These are phyloP conservation scores for Posidonia oceanica DNA, from an alignment of 116 monocot species.

Conservation along the genomic window DNA sequence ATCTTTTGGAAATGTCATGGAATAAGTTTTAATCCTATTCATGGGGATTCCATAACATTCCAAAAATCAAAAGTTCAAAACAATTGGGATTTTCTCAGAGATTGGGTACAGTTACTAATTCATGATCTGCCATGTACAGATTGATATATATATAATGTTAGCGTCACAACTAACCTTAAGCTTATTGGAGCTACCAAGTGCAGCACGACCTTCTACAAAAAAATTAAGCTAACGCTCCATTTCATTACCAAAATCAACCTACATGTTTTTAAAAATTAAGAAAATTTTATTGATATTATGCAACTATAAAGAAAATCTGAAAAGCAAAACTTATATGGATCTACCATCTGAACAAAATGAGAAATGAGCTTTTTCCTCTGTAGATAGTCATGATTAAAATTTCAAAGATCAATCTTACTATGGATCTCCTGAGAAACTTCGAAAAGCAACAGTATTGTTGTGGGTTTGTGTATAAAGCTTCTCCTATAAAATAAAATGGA, in stretches of 20 bases:
- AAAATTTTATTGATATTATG: too few species aligned
- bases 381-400: constrained; percentile 12
- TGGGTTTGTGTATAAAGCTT: neutral
- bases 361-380: constrained; percentile 18
- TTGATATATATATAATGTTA: too few species aligned
- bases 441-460: constrained; percentile 24
- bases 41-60: too few species aligned
- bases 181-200: constrained; percentile 21
- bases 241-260: constrained; percentile 36
- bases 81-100: too few species aligned
- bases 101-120: too few species aligned
- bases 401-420: constrained; percentile 22
- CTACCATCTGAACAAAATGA: constrained; percentile 32
- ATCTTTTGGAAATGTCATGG: too few species aligned
- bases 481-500: too few species aligned
- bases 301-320: too few species aligned
- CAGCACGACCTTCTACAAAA: constrained; percentile 28
- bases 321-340: neutral
- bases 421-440: constrained; percentile 31
- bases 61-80: too few species aligned
- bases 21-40: too few species aligned
- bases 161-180: constrained; percentile 17
- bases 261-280: neutral
- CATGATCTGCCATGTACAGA: too few species aligned
- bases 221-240: constrained; percentile 28